Evolutionary conservation across 768 basidiomycete species (phyloP).

Genomic region (Mycena metata): DNA sequence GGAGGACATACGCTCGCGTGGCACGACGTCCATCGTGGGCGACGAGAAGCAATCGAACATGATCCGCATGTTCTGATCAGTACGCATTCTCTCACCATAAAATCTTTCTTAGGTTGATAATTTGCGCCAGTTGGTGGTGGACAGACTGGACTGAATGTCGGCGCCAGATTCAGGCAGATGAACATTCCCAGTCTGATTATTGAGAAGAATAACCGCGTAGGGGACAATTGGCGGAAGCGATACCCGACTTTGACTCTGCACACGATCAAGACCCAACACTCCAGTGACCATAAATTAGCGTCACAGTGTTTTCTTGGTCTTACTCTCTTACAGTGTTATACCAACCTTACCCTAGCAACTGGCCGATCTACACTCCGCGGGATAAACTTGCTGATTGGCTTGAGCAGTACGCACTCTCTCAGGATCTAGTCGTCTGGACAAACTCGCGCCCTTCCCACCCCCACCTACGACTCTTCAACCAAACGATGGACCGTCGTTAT

Average conservation of each 20-base stretch:
- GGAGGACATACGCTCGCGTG: slow-evolving; percentile 53
- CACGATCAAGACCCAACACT: slow-evolving; percentile 47
- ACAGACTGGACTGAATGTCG: slow-evolving; percentile 57
- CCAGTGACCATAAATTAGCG: slow-evolving; percentile 44
- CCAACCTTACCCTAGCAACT: slow-evolving; percentile 53
- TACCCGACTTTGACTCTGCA: slow-evolving; percentile 60
- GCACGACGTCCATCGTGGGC: slow-evolving; percentile 50
- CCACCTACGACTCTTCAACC: slow-evolving; percentile 48
- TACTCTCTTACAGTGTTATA: slow-evolving; percentile 51
- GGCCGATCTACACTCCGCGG: slow-evolving; percentile 57
- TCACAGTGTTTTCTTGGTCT: background rate
- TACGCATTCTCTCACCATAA: background rate
- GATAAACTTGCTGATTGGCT: slow-evolving; percentile 61
- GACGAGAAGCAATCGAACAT: slow-evolving; percentile 52
- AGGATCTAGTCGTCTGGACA: slow-evolving; percentile 61
- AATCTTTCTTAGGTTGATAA: background rate
- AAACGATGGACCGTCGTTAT: slow-evolving; percentile 53
- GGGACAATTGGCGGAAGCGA: slow-evolving; percentile 58
- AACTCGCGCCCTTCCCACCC: slow-evolving; percentile 48
- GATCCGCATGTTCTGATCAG: slow-evolving; percentile 50
- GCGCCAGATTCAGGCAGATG: slow-evolving; percentile 57
- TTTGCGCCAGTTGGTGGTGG: slow-evolving; percentile 56
- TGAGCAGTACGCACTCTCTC: slow-evolving; percentile 55
- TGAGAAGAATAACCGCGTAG: slow-evolving; percentile 51
- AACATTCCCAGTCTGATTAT: slow-evolving; percentile 55